Evolutionary conservation across 352 stramenopile genomes (phyloP).

Genomic region (Pythium volutum): DNA sequence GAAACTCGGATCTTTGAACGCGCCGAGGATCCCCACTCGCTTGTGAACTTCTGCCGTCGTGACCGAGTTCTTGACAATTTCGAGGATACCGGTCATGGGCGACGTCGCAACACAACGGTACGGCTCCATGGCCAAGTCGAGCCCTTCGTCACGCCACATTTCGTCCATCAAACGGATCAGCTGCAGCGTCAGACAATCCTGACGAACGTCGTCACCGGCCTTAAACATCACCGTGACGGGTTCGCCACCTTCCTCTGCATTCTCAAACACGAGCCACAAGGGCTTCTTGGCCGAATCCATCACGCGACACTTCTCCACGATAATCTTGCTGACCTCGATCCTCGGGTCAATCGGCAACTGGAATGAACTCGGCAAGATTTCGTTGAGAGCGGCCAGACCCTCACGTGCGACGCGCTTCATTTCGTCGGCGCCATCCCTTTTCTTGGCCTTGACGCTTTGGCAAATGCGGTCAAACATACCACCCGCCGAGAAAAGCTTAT

Average conservation of each 20-base stretch:
- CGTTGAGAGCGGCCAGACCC: conserved; percentile 76
- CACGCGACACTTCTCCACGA: conserved; percentile 86
- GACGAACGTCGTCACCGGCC: conserved; percentile 92
- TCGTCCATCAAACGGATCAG: conserved; percentile 92
- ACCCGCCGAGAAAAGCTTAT: conserved; percentile 78
- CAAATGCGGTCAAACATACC: conserved; percentile 84
- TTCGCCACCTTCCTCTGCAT: conserved; percentile 69
- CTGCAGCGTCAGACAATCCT: conserved; percentile 93
- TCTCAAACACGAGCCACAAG: conserved; percentile 88
- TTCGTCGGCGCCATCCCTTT: conserved; percentile 68
- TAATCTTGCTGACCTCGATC: conserved; percentile 83
- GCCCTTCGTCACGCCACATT: conserved; percentile 90
- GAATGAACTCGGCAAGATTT: conserved; percentile 82
- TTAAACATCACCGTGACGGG: conserved; percentile 92
- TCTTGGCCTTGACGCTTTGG: conserved; percentile 82
- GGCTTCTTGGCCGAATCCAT: conserved; percentile 91
- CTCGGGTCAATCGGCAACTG: conserved; percentile 83
- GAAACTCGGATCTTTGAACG: conserved; percentile 84
- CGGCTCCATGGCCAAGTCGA: conserved; percentile 91
- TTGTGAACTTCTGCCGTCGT: conserved; percentile 92
- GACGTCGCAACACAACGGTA: conserved; percentile 92
- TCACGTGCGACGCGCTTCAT: conserved; percentile 83
- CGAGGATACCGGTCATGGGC: conserved; percentile 87
- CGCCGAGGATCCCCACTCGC: conserved; percentile 75
- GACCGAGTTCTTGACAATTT: conserved; percentile 92